These are phyloP conservation scores for Castanospermum australe DNA, from an alignment of 306 rosid genomes.

Conservation along the genomic window DNA sequence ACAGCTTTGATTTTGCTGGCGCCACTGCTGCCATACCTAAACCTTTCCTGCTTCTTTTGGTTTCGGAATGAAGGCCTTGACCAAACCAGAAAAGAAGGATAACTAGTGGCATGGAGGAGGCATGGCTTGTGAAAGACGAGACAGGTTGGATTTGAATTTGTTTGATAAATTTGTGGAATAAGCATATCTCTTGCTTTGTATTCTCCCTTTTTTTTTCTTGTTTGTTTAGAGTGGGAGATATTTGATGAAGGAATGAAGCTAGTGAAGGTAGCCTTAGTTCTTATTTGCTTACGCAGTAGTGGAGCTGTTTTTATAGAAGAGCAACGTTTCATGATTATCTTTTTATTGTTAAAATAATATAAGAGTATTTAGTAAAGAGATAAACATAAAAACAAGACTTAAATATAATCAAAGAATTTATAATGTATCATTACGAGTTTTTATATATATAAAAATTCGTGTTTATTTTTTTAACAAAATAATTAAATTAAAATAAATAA, in stretches of 20 bases:
- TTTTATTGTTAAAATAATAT: no score
- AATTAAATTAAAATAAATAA: no score
- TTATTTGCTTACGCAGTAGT: no score
- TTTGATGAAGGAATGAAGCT: background rate
- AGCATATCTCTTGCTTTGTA: slow-evolving; percentile 20
- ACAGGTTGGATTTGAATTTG: slow-evolving; percentile 3
- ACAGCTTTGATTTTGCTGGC: slow-evolving; percentile 25
- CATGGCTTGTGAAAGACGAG: slow-evolving; percentile 30
- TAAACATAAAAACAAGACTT: no score
- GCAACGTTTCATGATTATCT: no score
- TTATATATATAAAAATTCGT: no score
- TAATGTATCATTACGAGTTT: no score
- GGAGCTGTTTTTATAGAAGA: no score
- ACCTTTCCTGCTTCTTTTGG: background rate
- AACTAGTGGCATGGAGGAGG: slow-evolving; percentile 19
- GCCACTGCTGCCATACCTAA: background rate
- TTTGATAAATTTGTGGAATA: slow-evolving; percentile 22
- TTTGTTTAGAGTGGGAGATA: background rate
- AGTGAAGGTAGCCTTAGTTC: no score
- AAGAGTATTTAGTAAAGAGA: no score
- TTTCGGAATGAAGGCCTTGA: slow-evolving; percentile 23
- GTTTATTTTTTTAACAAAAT: no score
- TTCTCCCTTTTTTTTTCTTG: background rate
- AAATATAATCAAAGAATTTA: no score
- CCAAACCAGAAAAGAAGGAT: slow-evolving; percentile 13